Percentiles rank a stretch among this genome's conserved stretches.
Evolutionary conservation across 169 alveolate species (phyloP).

Genomic region (Plasmodium sp.): DNA sequence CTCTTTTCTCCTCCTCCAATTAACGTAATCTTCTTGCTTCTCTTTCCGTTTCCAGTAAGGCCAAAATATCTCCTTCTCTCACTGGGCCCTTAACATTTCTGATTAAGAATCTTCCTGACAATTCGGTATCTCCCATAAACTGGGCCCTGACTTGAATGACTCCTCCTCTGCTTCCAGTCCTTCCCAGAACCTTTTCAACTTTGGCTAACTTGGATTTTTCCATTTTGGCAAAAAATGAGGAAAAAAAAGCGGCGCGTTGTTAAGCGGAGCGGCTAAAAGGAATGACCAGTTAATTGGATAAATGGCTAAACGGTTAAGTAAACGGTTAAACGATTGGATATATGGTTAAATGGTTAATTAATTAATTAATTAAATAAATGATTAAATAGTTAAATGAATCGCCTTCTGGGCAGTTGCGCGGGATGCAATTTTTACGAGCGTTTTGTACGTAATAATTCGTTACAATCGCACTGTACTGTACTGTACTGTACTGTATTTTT

Average conservation of each 20-base stretch:
- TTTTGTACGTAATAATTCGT: not conserved
- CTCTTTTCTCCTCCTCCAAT: slow-evolving; percentile 1
- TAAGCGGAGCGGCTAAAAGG: not conserved
- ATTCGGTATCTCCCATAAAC: slow-evolving; percentile 90
- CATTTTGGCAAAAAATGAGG: slow-evolving; percentile 68
- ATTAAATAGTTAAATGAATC: too few relatives aligned
- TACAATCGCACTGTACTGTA: not conserved
- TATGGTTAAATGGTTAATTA: not conserved
- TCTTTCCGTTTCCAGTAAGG: slow-evolving; percentile 97
- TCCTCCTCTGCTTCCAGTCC: slow-evolving; percentile 99
- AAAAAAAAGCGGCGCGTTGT: not conserved
- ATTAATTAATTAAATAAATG: not conserved
- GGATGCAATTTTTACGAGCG: not conserved
- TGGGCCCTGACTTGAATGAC: slow-evolving; percentile 97
- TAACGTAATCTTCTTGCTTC: slow-evolving; percentile 98
- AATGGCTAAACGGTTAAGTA: not conserved
- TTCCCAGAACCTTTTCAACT: slow-evolving; percentile 95
- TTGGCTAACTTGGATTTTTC: slow-evolving; percentile 94
- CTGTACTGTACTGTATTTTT: not conserved
- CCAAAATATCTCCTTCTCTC: slow-evolving; percentile 97
- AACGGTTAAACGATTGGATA: not conserved
- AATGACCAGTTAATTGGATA: not conserved
- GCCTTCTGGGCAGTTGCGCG: not conserved
- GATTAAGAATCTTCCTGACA: slow-evolving; percentile 95
- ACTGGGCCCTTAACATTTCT: slow-evolving; percentile 99